Base-by-base conservation (phyloP, 202 grass and related monocot species). In the Panicum virgatum region DNA sequence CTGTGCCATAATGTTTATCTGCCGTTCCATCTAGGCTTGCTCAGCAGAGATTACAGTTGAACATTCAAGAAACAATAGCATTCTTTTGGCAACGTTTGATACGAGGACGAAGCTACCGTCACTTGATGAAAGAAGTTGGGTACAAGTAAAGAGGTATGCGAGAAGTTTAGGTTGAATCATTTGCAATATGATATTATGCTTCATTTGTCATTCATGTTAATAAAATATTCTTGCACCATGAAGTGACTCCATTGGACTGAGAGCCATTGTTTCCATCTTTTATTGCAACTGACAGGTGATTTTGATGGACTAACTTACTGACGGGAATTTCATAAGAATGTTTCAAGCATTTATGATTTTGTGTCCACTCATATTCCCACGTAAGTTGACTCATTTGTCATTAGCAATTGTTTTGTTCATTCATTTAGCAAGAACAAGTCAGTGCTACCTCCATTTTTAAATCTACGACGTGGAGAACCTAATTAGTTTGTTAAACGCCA, bases 91-190 rank as follows among this genome's bases (percentile, higher is more conserved):
- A 98, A 86, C 78, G 92, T 79, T 36, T 91, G 69, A 83, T 98
- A 65, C 84, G 87, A 62, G 90, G 92, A 3, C 87, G 93, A 79
- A 96, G 91, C 83, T 99, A 99, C 84, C 89, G 96, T 15, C 93
- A 99, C 60, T 92, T 96, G 36, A 93, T 96, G 92, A 99, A 93
- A 75, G 92, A 96, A 92, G 51, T 90, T 44, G 89, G 92, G 76
- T 99, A 96, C 80, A 99, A 99, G 75, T 94, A 96, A 83, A 72
- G 56, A 86, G 69, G 84, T 83, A 75, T 69, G 56, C 75, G 38
- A 62, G 32, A 82, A 65, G 14, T 59, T 83, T 52, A 8, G 20
- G 12, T 75, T 15, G 42, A 29, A 13, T 68, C 45, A 44, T 74
- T 69, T 73, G 18, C 45, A 74, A 22, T 78, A 11, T 1, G 9